Evolutionary conservation across 169 alveolate genomes (phyloP).

Genomic region (Cryptosporidium xiaoi): DNA sequence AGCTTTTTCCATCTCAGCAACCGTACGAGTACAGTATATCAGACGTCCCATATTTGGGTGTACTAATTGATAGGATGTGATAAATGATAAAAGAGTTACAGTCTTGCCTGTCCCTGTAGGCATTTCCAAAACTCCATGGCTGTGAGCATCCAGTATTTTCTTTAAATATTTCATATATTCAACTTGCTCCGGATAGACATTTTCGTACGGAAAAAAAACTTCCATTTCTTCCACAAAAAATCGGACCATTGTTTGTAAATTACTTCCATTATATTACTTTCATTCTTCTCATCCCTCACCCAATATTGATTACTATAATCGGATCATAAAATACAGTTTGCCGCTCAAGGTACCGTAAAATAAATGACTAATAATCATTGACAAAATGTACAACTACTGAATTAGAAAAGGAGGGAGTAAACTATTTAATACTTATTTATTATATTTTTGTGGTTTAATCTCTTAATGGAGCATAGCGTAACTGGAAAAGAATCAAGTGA

Average conservation of each 20-base stretch:
- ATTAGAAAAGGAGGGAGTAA: too few species aligned
- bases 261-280: too few species aligned
- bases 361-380: too few species aligned
- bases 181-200: slow-evolving; percentile 94
- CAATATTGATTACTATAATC: too few species aligned
- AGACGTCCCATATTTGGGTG: slow-evolving; percentile 88
- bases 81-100: slow-evolving; percentile 93
- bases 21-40: slow-evolving; percentile 93
- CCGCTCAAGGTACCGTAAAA: too few species aligned
- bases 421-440: too few species aligned
- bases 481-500: too few species aligned
- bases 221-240: slow-evolving; percentile 90
- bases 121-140: slow-evolving; percentile 97
- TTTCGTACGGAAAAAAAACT: slow-evolving; percentile 94
- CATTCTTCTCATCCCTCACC: too few species aligned
- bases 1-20: slow-evolving; percentile 99
- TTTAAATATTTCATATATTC: slow-evolving; percentile 92
- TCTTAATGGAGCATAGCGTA: too few species aligned
- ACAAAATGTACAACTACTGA: too few species aligned
- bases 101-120: slow-evolving; percentile 99
- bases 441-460: too few species aligned
- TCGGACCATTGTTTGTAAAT: slow-evolving; percentile 81
- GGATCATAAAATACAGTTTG: too few species aligned
- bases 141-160: slow-evolving; percentile 89
- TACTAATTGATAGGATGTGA: slow-evolving; percentile 90